phyloP scores from a whole-genome alignment of 768 basidiomycete species.

The Inosperma sp. region DNA sequence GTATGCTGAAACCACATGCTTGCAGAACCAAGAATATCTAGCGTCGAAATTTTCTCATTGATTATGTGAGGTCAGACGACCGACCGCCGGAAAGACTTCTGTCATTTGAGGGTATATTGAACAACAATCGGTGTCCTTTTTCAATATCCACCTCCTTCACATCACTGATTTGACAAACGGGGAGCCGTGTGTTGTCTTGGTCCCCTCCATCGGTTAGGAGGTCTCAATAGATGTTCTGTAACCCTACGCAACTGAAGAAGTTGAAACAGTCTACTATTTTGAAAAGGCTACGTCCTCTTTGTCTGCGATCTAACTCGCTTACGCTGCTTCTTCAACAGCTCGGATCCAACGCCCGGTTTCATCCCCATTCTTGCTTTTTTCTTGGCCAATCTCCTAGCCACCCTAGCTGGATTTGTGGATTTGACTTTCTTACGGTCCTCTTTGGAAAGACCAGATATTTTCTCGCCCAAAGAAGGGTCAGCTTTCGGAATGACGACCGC shows the following conservation, averaged over 20 bases:
- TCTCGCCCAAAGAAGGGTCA: slow-evolving; percentile 75
- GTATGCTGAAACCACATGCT: too few relatives aligned
- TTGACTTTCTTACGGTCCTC: slow-evolving; percentile 85
- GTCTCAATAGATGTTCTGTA: neutral
- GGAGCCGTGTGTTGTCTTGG: too few relatives aligned
- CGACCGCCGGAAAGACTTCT: too few relatives aligned
- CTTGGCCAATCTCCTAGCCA: slow-evolving; percentile 83
- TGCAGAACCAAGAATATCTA: too few relatives aligned
- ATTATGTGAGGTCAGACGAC: too few relatives aligned
- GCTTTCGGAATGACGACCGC: slow-evolving; percentile 59
- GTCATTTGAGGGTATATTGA: too few relatives aligned
- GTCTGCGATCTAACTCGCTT: slow-evolving; percentile 37
- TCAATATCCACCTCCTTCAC: too few relatives aligned
- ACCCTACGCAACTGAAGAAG: neutral
- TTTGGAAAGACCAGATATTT: slow-evolving; percentile 72
- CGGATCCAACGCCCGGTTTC: slow-evolving; percentile 24
- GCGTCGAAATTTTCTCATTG: too few relatives aligned
- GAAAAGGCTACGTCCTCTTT: too few relatives aligned
- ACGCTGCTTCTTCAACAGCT: slow-evolving; percentile 40
- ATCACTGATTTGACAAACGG: too few relatives aligned
- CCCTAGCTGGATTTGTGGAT: slow-evolving; percentile 69
- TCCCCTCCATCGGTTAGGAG: too few relatives aligned
- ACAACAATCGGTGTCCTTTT: too few relatives aligned
- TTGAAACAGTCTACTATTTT: neutral
- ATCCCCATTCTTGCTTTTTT: slow-evolving; percentile 69